Percentiles rank a stretch among this genome's conserved stretches.
Evolutionary conservation across 208 protist species (phyloP).

Genomic region (Herpetomonas samuelpessoai): DNA sequence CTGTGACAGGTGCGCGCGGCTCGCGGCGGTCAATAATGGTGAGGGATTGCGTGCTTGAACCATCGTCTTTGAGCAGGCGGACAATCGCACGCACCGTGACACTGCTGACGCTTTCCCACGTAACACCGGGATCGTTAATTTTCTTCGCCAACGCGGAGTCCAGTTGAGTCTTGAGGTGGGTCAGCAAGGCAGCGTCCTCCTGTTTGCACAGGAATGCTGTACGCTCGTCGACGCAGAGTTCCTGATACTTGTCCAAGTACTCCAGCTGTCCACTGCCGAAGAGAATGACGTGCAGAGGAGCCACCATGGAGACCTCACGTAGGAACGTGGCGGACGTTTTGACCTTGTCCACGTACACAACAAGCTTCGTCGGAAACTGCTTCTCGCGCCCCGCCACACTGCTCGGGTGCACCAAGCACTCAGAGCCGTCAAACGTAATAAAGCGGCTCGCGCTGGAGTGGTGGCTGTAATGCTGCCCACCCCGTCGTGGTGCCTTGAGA

Average conservation of each 20-base stretch:
- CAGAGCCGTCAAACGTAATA: constrained; percentile 77
- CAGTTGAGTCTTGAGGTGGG: constrained; percentile 81
- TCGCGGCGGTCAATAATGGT: constrained; percentile 68
- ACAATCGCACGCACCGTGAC: constrained; percentile 85
- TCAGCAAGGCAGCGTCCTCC: constrained; percentile 79
- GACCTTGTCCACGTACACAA: constrained; percentile 95
- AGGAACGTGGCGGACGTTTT: constrained; percentile 92
- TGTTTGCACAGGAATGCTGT: constrained; percentile 73
- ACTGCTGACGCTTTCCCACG: constrained; percentile 78
- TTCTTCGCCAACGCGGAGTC: constrained; percentile 81
- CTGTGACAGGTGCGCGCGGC: constrained; percentile 52
- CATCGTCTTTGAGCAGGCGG: constrained; percentile 70
- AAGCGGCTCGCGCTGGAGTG: constrained; percentile 19
- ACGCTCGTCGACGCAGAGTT: constrained; percentile 81
- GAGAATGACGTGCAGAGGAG: constrained; percentile 90
- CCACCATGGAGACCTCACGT: constrained; percentile 88
- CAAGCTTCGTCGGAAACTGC: constrained; percentile 64
- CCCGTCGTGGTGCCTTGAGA: constrained; percentile 30
- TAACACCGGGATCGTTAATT: constrained; percentile 82
- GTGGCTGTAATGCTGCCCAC: constrained; percentile 12
- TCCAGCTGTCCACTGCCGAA: constrained; percentile 86
- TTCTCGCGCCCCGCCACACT: constrained; percentile 82
- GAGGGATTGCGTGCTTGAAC: constrained; percentile 29
- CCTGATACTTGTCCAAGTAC: constrained; percentile 75
- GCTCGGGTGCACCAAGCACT: constrained; percentile 88